Evolutionary conservation across 2,329 filamentous ascomycete genomes (phyloP), one percentile per base, ranked within the genome.

Genomic region (Pseudopithomyces chartarum): DNA sequence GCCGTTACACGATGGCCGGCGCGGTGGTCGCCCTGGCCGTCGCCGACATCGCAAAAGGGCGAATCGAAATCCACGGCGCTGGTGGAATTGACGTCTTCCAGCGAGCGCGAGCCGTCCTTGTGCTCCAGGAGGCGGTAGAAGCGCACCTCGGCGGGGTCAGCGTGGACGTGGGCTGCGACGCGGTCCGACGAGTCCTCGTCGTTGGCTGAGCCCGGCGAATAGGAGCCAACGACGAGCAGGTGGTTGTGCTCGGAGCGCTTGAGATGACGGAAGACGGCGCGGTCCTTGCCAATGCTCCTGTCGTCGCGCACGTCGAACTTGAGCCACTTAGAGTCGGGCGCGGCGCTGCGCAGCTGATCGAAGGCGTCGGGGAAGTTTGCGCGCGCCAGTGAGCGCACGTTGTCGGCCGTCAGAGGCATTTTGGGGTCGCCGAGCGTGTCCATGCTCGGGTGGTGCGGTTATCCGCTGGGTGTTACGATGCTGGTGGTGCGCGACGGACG

Each of bases 211-310:
- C 67, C 67, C 46, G 67, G 67, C 13, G 66, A 64, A 56, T 70
- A 70, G n/a, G 61, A 65, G 44, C 67, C 67, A 38, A 70, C 67
- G 40, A 68, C 61, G 39, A 70, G 67, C 17, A 70, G 55, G 42
- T 68, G 66, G 38, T 69, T 69, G 59, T 70, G 67, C 12, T 63
- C 54, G 19, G 67, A 69, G 51, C 67, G 67, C 23, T 63, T 63
- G 20, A 70, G 59, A 3, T 62, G 65, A 17, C 67, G 56, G 54
- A 64, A 68, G 47, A 68, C 62, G 44, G 67, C 60, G 44, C 67
- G 61, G 54, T 58, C 67, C n/a, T 11, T 13, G 15, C 48, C 47
- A 32, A 50, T 50, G 34, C 47, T 50, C 13, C n/a, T 12, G 51
- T 66, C 64, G 34, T 63, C 64, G 8, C 54, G 55, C 11, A 69